Evolutionary conservation across 2,329 filamentous ascomycete genomes (phyloP).

Genomic region (Claviceps purpurea): DNA sequence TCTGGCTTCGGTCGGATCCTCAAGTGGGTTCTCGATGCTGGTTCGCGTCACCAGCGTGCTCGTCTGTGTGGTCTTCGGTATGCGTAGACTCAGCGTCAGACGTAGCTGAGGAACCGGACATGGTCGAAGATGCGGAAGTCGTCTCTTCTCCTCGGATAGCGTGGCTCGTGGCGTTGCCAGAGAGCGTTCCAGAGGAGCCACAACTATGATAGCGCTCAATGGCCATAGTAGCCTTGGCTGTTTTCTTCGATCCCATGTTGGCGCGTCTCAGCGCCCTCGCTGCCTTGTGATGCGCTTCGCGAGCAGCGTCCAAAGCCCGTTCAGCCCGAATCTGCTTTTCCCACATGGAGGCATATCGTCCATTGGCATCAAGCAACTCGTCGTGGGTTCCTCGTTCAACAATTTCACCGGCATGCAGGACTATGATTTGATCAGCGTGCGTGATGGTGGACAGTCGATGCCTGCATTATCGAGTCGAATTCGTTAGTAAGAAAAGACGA

Average conservation of each 20-base stretch:
- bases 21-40: background rate
- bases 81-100: conserved; percentile 26
- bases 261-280: conserved; percentile 31
- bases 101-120: conserved; percentile 15
- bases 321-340: conserved; percentile 74
- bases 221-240: conserved; percentile 27
- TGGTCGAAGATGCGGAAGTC: conserved; percentile 12
- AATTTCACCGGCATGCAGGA: conserved; percentile 63
- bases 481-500: conserved; percentile 9
- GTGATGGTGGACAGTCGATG: conserved; percentile 79
- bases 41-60: background rate
- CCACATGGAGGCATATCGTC: conserved; percentile 78
- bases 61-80: conserved; percentile 8
- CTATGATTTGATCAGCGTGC: conserved; percentile 72
- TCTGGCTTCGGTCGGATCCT: background rate
- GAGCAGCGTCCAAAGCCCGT: conserved; percentile 34
- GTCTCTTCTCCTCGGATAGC: conserved; percentile 20
- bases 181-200: conserved; percentile 29
- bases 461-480: conserved; percentile 19
- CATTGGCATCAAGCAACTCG: conserved; percentile 55
- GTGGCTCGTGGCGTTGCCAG: conserved; percentile 20
- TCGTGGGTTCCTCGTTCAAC: conserved; percentile 68
- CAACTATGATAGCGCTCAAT: conserved; percentile 34
- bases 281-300: conserved; percentile 23
- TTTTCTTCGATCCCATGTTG: conserved; percentile 29